These are phyloP conservation scores for Nitzschia sp. DNA, from an alignment of 108 stramenopile genomes.

Conservation along the genomic window DNA sequence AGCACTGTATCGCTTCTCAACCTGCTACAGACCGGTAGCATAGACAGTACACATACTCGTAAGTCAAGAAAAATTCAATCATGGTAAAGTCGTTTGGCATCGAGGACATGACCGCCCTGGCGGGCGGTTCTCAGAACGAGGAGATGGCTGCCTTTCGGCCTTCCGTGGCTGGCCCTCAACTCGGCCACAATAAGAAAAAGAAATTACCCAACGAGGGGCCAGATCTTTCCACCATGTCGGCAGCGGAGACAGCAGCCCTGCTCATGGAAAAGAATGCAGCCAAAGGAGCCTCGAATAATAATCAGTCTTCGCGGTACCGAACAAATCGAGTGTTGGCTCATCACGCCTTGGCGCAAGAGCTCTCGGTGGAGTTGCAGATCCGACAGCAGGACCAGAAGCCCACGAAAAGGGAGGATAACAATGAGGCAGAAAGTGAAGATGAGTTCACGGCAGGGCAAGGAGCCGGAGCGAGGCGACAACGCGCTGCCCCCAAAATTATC, in stretches of 20 bases:
- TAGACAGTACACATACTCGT: too few species aligned
- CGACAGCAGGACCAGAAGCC: constrained; percentile 19
- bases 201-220: constrained; percentile 11
- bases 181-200: constrained; percentile 8
- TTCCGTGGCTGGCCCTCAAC: constrained; percentile 23
- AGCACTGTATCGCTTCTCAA: too few species aligned
- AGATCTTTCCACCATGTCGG: constrained; percentile 65
- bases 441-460: constrained; percentile 36
- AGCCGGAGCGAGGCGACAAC: constrained; percentile 36
- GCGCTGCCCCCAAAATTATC: constrained; percentile 20
- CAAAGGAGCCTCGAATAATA: constrained; percentile 18
- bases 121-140: constrained; percentile 47
- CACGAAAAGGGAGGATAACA: constrained; percentile 4
- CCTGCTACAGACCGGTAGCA: too few species aligned
- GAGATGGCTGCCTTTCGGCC: constrained; percentile 42
- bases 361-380: constrained; percentile 18
- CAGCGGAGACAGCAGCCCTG: constrained; percentile 71
- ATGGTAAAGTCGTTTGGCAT: constrained; percentile 59
- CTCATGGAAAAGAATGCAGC: constrained; percentile 38
- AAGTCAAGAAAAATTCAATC: neutral
- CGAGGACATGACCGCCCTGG: constrained; percentile 74
- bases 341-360: constrained; percentile 54
- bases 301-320: constrained; percentile 6
- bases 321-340: constrained; percentile 43
- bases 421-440: constrained; percentile 29